These are phyloP conservation scores for Serendipita sp. DNA, from an alignment of 768 basidiomycete genomes.

Conservation along the genomic window DNA sequence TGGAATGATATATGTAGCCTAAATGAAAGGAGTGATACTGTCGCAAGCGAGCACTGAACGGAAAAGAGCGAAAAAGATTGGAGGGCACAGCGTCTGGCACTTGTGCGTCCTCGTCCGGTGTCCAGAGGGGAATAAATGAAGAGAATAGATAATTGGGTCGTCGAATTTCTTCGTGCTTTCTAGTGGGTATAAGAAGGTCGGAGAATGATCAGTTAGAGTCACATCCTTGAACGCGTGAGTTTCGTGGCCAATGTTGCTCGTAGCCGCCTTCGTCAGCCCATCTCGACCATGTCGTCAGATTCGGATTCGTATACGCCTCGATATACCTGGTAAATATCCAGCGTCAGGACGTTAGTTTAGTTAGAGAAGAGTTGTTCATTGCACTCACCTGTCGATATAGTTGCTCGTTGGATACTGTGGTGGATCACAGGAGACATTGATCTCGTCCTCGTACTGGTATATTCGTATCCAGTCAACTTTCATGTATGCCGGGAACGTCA, in stretches of 20 bases:
- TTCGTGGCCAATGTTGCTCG: neutral
- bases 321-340: neutral
- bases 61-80: too few relatives aligned
- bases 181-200: too few relatives aligned
- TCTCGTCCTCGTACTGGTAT: conserved; percentile 61
- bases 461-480: conserved; percentile 81
- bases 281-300: neutral
- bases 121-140: too few relatives aligned
- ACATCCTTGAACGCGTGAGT: neutral
- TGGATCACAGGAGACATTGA: conserved; percentile 52
- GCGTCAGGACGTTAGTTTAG: neutral
- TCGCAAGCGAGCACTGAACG: too few relatives aligned
- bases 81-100: too few relatives aligned
- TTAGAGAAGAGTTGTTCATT: conserved; percentile 15
- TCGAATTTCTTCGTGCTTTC: too few relatives aligned
- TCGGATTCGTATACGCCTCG: neutral
- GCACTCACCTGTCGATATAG: conserved; percentile 27
- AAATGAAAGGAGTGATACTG: too few relatives aligned
- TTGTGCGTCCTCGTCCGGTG: too few relatives aligned
- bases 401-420: conserved; percentile 58
- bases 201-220: too few relatives aligned
- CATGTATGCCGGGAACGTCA: conserved; percentile 69
- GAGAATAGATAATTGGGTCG: too few relatives aligned
- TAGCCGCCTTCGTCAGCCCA: neutral
- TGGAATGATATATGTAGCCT: too few relatives aligned